These are phyloP conservation scores for Peterozyma xylosa DNA, from an alignment of 805 yeast genomes.

Conservation along the genomic window DNA sequence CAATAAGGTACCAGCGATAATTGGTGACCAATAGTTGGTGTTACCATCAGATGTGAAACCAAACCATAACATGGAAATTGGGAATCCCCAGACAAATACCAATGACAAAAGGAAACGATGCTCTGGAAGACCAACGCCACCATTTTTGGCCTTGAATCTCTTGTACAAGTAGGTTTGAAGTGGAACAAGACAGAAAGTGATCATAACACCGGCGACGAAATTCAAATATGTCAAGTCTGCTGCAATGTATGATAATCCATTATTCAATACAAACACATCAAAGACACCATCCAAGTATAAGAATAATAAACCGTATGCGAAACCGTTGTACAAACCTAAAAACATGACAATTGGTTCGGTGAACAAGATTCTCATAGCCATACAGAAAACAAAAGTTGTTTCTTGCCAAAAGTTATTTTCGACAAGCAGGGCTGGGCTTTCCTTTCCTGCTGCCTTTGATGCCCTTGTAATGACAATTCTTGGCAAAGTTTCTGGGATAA, in stretches of 20 bases:
- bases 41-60: conserved; percentile 25
- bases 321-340: conserved; percentile 26
- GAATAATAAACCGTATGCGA: conserved; percentile 26
- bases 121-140: conserved; percentile 26
- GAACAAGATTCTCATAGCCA: conserved; percentile 25
- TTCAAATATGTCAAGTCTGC: conserved; percentile 26
- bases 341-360: conserved; percentile 27
- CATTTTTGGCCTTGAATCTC: conserved; percentile 21
- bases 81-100: conserved; percentile 29
- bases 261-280: conserved; percentile 25
- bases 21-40: conserved; percentile 26
- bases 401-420: conserved; percentile 19
- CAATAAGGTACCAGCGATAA: conserved; percentile 23
- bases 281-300: conserved; percentile 27
- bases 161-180: conserved; percentile 23
- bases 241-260: conserved; percentile 21
- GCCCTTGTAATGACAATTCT: conserved; percentile 25
- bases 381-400: conserved; percentile 19
- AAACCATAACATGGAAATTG: conserved; percentile 26
- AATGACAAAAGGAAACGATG: conserved; percentile 24
- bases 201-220: conserved; percentile 25
- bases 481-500: conserved; percentile 28
- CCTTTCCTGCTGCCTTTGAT: conserved; percentile 13
- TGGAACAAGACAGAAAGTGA: conserved; percentile 21
- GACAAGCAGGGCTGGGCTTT: conserved; percentile 9